Base-by-base conservation (phyloP, 2,329 filamentous ascomycete genomes). In the Apiospora aurea region DNA sequence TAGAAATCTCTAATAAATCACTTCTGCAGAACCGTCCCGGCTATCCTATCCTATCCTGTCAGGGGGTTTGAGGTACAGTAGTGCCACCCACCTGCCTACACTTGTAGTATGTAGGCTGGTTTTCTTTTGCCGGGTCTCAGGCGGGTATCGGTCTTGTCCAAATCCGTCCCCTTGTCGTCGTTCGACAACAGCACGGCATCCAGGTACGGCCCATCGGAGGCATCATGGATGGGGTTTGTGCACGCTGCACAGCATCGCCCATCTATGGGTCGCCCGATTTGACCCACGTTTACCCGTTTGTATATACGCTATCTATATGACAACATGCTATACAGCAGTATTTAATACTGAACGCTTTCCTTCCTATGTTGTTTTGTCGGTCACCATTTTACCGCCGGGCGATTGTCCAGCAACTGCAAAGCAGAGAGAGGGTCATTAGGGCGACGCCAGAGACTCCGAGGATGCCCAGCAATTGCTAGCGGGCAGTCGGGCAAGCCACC, bases 91-190 rank as follows among this genome's bases (percentile, higher is more conserved):
- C 46, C 46, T 43, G 10, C 29, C 29, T 38, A 13, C 18, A 34
- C 51, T 46, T 16, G 13, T 24, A 18, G 18, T 41, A n/a, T n/a
- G n/a, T n/a, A 64, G 34, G 34, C 41, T 41, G 44, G 66, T 11
- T 3, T 29, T 46, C 13, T 68, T 68, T 68, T 29, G n/a, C 66
- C 66, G 66, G 44, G 66, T 68, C 57, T 64, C 57, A 64, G 57
- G 57, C 57, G 41, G 41, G 44, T 11, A 29, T 68, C 26, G n/a
- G 24, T 14, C 43, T 24, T 47, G 41, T 68, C 66, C 66, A 46
- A 47, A 46, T 68, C n/a, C 6, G 66, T 68, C 53, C 3, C 29
- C 57, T 21, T 7, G 29, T 64, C 57, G 57, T 41, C 57, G 57
- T 38, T 64, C 57, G 34, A 61, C 53, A 61, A 34, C 26, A 57